Conservation (phyloP, 495 filamentous ascomycete species). For the Melanomma pulvis-pyrius region DNA sequence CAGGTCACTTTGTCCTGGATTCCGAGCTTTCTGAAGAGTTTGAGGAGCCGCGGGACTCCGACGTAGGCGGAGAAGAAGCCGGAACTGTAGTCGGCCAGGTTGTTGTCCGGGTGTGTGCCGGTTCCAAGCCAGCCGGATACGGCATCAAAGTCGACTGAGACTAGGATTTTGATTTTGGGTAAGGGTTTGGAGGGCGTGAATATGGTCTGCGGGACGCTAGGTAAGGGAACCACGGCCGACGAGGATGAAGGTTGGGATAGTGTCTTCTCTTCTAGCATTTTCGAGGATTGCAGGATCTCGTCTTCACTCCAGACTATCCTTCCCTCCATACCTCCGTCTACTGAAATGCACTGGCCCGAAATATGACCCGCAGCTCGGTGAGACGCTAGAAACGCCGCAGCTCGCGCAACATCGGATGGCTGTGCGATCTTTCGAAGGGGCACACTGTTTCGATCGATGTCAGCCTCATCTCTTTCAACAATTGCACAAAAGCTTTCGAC, state of each 20-base stretch:
- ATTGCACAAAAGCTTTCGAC: neutral
- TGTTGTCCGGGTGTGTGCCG: constrained; percentile 53
- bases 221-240: neutral
- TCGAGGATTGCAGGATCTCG: constrained; percentile 38
- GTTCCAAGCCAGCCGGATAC: constrained; percentile 65
- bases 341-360: constrained; percentile 55
- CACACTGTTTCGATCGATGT: constrained; percentile 30
- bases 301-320: constrained; percentile 52
- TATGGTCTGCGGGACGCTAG: constrained; percentile 30
- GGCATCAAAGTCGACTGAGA: constrained; percentile 64
- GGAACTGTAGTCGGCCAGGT: constrained; percentile 60
- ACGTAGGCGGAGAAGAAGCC: constrained; percentile 64
- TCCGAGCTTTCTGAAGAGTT: constrained; percentile 57
- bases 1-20: constrained; percentile 60
- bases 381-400: constrained; percentile 58
- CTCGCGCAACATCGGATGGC: constrained; percentile 56
- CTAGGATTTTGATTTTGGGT: constrained; percentile 55
- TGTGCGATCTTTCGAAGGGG: constrained; percentile 52
- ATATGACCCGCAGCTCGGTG: constrained; percentile 59
- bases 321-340: constrained; percentile 58
- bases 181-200: constrained; percentile 36
- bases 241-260: neutral
- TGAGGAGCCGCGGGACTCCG: constrained; percentile 62
- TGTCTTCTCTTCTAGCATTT: neutral
- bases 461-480: too few species aligned